These are phyloP conservation scores for Fraxinus cuspidata DNA, from an alignment of 257 asterid species.

Conservation along the genomic window DNA sequence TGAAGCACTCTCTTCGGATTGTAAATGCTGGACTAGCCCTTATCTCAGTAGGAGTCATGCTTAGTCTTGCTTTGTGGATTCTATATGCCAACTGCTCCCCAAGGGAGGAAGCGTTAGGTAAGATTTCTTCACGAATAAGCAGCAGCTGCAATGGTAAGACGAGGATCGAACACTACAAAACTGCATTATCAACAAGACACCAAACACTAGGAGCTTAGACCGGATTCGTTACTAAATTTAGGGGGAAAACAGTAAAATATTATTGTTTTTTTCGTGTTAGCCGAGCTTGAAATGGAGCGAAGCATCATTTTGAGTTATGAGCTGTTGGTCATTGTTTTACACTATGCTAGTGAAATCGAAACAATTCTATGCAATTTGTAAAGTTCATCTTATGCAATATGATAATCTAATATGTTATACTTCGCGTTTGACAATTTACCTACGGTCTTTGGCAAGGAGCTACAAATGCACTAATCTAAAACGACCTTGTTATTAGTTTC, in stretches of 20 bases:
- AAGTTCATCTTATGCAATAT: not conserved
- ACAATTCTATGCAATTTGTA: not conserved
- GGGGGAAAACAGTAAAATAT: not conserved
- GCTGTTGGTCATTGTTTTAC: slow-evolving; percentile 21
- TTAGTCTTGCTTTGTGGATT: slow-evolving; percentile 87
- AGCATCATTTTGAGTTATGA: slow-evolving; percentile 51
- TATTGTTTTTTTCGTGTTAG: slow-evolving; percentile 23
- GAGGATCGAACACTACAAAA: slow-evolving; percentile 19
- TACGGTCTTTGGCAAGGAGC: too few relatives aligned
- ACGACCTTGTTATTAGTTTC: too few relatives aligned
- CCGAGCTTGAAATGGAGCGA: slow-evolving; percentile 62
- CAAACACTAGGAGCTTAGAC: slow-evolving; percentile 48
- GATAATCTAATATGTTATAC: not conserved
- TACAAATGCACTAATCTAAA: too few relatives aligned
- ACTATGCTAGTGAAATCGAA: not conserved
- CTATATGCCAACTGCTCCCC: slow-evolving; percentile 98
- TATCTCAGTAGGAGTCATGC: slow-evolving; percentile 89
- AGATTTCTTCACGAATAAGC: slow-evolving; percentile 53
- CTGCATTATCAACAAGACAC: slow-evolving; percentile 43
- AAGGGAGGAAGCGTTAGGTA: slow-evolving; percentile 98
- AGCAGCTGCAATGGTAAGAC: slow-evolving; percentile 52
- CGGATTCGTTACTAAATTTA: slow-evolving; percentile 10
- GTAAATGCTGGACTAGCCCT: slow-evolving; percentile 76
- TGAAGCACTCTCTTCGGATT: slow-evolving; percentile 58
- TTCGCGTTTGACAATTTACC: too few relatives aligned